Base-by-base conservation (phyloP, 2,329 filamentous ascomycete genomes). In the Pseudocercospora vitis region DNA sequence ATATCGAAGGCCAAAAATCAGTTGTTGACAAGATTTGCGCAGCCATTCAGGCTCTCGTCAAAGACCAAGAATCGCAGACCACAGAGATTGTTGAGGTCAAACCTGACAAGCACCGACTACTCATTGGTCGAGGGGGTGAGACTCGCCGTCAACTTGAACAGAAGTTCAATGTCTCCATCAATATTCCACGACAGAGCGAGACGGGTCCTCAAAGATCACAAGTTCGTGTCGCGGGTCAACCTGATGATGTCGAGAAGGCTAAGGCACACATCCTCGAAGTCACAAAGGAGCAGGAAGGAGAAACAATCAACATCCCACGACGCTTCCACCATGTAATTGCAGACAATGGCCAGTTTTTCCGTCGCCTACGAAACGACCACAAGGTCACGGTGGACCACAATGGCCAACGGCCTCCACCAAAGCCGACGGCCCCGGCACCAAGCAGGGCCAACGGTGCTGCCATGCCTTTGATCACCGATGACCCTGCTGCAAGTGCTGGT, bases 301-400 rank as follows among this genome's bases (percentile, higher is more conserved):
- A 94, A 78, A 94, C 88, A 0, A 74, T 97, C n/a, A 81, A 87
- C 63, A 82, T 99, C 7, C 92, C 94, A 8, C 83, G 85, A 55
- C 83, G 85, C 63, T 78, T 94, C 56, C 94, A 99, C 76, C 89
- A 97, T 70, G 75, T 80, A 55, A 81, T 99, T 62, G 83, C 89
- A 48, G 92, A 96, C 70, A 91, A 92, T 60, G 94, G 92, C 1
- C 86, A 91, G 64, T 88, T 97, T 76, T 96, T 97, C 87, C 89
- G 92, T 61, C 87, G 85, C 65, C 84, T 99, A 35, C 85, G 88
- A 60, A 91, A 85, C 71, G 88, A 96, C 67, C 81, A 89, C 73
- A 86, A 89, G 63, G 90, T 99, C 61, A 94, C 87, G 0, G 88
- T 99, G 49, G 91, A 97, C 71, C 94, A 97, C 69, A 88, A 84